Evolutionary conservation across 2,329 filamentous ascomycete species (phyloP), one percentile per base, ranked within the genome.

Genomic region (Grosmannia huntii): DNA sequence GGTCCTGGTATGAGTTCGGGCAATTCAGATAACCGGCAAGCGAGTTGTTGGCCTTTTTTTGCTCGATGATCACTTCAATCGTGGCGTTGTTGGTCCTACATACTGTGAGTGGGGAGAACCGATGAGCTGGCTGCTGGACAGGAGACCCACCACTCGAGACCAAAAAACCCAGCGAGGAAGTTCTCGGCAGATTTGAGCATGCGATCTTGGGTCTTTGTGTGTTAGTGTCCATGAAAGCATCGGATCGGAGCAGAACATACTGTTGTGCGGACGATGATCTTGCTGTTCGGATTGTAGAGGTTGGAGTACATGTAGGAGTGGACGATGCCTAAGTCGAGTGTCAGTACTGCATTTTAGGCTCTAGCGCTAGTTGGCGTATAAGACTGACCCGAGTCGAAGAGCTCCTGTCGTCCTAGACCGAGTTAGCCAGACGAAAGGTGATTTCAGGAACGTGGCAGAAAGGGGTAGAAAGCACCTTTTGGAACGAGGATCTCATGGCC

Each of bases 171-270:
- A 6, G 86, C 84, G 66, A 90, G 72, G 70, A 89, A 90, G 69
- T 90, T 86, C 69, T 90, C 86, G 3, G 86, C 86, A 46, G 80
- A 85, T 68, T 90, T 84, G 25, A 86, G 73, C 87, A 90, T 90
- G 27, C 87, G 82, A 66, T 88, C 83, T 67, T 90, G 85, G 1
- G 86, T 88, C 73, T 76, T 21, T n/a, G 1, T 4, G n/a, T 38
- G 55, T 57, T 4, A 44, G 3, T 41, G 16, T 21, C 2, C 14
- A 14, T 12, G 19, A 5, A 6, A n/a, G 3, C 2, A 31, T 4
- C 4, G 11, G 21, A 31, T 23, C 7, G 10, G 23, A 28, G 2
- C 4, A 23, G 21, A 36, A 62, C 72, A 57, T 68, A 75, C 75
- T 57, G 86, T 89, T 1, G 86, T 89, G 31, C 87, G 78, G 19